Evolutionary conservation across 371 early-diverging fungal genomes (phyloP), one percentile per base, ranked within the genome.

Genomic region (Coemansia sp.): DNA sequence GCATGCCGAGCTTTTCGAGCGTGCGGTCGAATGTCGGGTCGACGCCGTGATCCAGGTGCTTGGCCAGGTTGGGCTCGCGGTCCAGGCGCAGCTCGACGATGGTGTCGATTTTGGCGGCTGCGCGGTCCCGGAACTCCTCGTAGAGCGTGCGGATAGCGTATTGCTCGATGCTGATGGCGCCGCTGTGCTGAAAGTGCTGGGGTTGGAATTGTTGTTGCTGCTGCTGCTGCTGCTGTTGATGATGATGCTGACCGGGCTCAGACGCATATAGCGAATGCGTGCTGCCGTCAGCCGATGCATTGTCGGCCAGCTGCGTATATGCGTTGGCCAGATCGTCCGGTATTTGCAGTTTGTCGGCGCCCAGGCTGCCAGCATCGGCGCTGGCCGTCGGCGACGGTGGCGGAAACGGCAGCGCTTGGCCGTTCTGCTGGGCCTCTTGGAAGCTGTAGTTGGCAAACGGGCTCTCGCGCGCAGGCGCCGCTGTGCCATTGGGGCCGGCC

Each of bases 21-120:
- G 92, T 74, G 34, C 88, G 87, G 77, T 95, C 96, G 65, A 97
- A 93, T 11, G 80, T 72, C 3, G 82, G 77, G 76, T 96, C 94
- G 1, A 79, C 84, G 14, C 91, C 95, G n/a, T 80, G 80, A 3
- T 85, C 83, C 51, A 94, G 66, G 20, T 85, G 66, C 39, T 77
- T 66, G n/a, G 81, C 72, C 51, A 94, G 67, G 68, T 90, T 90
- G 9, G 87, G 80, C 35, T 89, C 87, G 14, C 79, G 79, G 64
- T 90, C 89, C 31, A 68, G 34, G 3, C 68, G 67, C 55, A 54
- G 51, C 47, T 71, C 70, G 20, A 69, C 60, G 36, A 79, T 61
- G 2, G 55, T 45, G 64, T 82, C 72, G 45, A 80, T 68, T 33
- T 71, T 69, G 45, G 51, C 54, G 1, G 68, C 65, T 30, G 72